Conservation (phyloP, 2,329 filamentous ascomycete genomes). For the Ophiocordyceps australis region DNA sequence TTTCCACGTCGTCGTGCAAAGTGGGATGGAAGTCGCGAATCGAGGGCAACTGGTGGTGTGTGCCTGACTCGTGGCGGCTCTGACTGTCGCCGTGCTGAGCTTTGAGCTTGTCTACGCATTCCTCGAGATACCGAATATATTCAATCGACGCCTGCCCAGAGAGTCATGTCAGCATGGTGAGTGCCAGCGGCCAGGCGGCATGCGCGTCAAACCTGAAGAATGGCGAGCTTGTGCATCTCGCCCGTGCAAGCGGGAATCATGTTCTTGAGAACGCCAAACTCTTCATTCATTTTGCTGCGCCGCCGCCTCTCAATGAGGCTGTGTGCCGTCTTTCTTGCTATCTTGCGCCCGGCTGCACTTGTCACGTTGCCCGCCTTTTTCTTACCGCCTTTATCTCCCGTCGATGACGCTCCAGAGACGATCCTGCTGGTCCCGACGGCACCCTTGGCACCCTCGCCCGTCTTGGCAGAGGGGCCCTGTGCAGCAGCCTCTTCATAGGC, state of each 20-base stretch:
- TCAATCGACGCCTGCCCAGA: constrained; percentile 86
- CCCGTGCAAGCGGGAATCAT: constrained; percentile 95
- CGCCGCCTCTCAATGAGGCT: constrained; percentile 82
- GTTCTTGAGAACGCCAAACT: constrained; percentile 80
- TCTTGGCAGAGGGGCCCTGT: constrained; percentile 8
- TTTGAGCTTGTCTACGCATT: constrained; percentile 70
- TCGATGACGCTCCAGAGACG: constrained; percentile 3
- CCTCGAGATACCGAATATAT: constrained; percentile 84
- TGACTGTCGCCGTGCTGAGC: constrained; percentile 24
- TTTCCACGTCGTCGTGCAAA: constrained; percentile 39
- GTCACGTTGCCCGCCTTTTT: constrained; percentile 61
- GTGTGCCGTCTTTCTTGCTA: constrained; percentile 88
- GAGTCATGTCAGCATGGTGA: not conserved
- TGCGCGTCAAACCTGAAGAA: constrained; percentile 53
- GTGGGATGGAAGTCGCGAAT: constrained; percentile 20
- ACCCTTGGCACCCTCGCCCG: constrained; percentile 7
- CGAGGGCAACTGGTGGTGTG: constrained; percentile 13
- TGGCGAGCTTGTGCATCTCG: constrained; percentile 96
- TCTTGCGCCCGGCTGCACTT: constrained; percentile 82
- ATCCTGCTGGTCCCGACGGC: constrained; percentile 6
- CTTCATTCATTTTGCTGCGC: constrained; percentile 96
- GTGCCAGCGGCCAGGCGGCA: not conserved
- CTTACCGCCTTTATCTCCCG: constrained; percentile 30
- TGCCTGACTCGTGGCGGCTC: constrained; percentile 9
- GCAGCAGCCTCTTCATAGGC: constrained; percentile 19